These are phyloP conservation scores for Chalciporus chontae DNA, from an alignment of 768 basidiomycete genomes.

Conservation along the genomic window DNA sequence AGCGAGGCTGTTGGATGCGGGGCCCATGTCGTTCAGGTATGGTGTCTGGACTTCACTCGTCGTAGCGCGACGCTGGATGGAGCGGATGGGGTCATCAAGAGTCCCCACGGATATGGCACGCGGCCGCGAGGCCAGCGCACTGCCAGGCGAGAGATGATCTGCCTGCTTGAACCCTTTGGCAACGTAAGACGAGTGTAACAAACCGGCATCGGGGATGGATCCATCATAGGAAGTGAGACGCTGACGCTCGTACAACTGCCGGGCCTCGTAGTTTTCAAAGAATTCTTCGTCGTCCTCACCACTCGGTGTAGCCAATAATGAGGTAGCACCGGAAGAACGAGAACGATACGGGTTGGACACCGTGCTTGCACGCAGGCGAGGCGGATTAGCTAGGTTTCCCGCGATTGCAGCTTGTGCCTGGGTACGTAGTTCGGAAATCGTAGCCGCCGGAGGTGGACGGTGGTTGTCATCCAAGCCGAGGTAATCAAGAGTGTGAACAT, in stretches of 20 bases:
- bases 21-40: conserved; percentile 55
- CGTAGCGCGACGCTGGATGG: conserved; percentile 61
- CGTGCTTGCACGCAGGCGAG: conserved; percentile 83
- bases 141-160: conserved; percentile 59
- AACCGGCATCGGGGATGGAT: conserved; percentile 46
- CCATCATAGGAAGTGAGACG: conserved; percentile 62
- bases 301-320: conserved; percentile 59
- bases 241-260: conserved; percentile 45
- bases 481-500: conserved; percentile 94
- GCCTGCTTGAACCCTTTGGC: conserved; percentile 70
- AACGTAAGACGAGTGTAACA: conserved; percentile 57
- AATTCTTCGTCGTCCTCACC: conserved; percentile 75
- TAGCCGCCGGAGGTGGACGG: conserved; percentile 76
- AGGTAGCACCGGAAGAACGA: conserved; percentile 54
- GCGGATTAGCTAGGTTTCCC: conserved; percentile 73
- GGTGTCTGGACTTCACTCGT: conserved; percentile 52
- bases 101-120: conserved; percentile 88
- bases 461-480: conserved; percentile 86
- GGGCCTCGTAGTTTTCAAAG: conserved; percentile 56
- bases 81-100: conserved; percentile 74
- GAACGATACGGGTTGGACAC: conserved; percentile 90
- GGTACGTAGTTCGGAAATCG: conserved; percentile 82
- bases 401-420: conserved; percentile 91
- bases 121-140: conserved; percentile 49
- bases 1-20: conserved; percentile 30